Conservation (phyloP, 768 basidiomycete genomes). For the Hydnum rufescens region DNA sequence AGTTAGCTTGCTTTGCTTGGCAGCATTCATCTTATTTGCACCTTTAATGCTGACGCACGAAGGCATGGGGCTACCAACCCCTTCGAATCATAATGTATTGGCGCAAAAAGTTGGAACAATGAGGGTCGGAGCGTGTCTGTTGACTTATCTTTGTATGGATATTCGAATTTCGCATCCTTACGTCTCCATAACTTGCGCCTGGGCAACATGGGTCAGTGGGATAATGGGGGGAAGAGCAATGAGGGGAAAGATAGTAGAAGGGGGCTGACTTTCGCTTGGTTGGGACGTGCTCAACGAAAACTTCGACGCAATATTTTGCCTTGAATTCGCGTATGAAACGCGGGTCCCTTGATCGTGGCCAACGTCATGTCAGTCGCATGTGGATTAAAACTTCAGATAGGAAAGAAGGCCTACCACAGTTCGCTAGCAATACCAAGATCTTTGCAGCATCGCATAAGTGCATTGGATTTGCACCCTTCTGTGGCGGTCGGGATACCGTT, state of each 20-base stretch:
- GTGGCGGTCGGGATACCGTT: conserved; percentile 81
- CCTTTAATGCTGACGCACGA: not conserved
- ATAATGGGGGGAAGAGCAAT: not conserved
- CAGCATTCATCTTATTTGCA: not conserved
- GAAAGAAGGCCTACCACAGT: conserved; percentile 46
- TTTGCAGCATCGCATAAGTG: conserved; percentile 93
- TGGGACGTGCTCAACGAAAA: conserved; percentile 63
- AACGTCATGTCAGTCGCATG: not conserved
- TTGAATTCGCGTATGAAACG: conserved; percentile 92
- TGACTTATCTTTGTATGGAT: conserved; percentile 57
- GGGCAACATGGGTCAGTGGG: conserved; percentile 3
- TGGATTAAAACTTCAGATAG: not conserved
- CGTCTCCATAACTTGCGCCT: conserved; percentile 88
- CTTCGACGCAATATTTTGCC: conserved; percentile 57
- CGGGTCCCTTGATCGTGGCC: conserved; percentile 49
- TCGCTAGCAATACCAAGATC: conserved; percentile 92
- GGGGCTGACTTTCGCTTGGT: conserved; percentile 78
- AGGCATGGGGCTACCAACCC: not conserved
- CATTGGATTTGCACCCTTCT: conserved; percentile 91
- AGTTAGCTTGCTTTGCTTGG: not conserved
- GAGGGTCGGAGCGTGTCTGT: not conserved
- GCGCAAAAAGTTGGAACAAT: not conserved
- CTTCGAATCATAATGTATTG: not conserved
- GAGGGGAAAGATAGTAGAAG: no score
- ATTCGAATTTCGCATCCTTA: conserved; percentile 70